These are phyloP conservation scores for Penicillium turbatum DNA, from an alignment of 495 filamentous ascomycete species.

Conservation along the genomic window DNA sequence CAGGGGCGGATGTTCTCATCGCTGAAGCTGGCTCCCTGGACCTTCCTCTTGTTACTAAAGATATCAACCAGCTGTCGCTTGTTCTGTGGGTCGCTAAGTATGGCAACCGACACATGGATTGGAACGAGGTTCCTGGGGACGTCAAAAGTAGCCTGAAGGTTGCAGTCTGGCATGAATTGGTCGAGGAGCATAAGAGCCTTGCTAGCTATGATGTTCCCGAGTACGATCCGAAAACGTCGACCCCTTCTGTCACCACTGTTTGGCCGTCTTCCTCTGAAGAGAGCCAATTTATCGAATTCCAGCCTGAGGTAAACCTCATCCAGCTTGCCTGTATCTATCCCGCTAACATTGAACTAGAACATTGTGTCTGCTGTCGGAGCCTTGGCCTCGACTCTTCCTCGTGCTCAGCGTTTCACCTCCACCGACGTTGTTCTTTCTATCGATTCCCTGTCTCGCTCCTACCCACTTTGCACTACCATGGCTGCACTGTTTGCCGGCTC, in stretches of 20 bases:
- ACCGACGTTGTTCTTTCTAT: constrained; percentile 85
- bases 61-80: constrained; percentile 64
- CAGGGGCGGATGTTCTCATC: constrained; percentile 73
- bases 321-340: background rate
- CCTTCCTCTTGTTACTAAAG: constrained; percentile 63
- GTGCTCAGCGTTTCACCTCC: constrained; percentile 62
- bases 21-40: constrained; percentile 86
- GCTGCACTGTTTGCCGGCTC: constrained; percentile 78
- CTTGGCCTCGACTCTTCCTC: constrained; percentile 70
- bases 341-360: constrained; percentile 48
- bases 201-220: constrained; percentile 47
- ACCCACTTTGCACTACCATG: constrained; percentile 75
- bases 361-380: constrained; percentile 73
- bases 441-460: constrained; percentile 72
- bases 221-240: constrained; percentile 46
- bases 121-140: constrained; percentile 74
- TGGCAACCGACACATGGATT: constrained; percentile 88
- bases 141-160: constrained; percentile 68
- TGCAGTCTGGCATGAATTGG: constrained; percentile 80
- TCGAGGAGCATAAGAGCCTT: constrained; percentile 55
- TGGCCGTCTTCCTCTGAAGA: constrained; percentile 51
- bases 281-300: constrained; percentile 72
- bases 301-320: constrained; percentile 49
- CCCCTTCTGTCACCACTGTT: constrained; percentile 53
- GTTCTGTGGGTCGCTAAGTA: constrained; percentile 92